Base-by-base conservation (phyloP, 371 early-diverging fungal species). In the Apophysomyces elegans region DNA sequence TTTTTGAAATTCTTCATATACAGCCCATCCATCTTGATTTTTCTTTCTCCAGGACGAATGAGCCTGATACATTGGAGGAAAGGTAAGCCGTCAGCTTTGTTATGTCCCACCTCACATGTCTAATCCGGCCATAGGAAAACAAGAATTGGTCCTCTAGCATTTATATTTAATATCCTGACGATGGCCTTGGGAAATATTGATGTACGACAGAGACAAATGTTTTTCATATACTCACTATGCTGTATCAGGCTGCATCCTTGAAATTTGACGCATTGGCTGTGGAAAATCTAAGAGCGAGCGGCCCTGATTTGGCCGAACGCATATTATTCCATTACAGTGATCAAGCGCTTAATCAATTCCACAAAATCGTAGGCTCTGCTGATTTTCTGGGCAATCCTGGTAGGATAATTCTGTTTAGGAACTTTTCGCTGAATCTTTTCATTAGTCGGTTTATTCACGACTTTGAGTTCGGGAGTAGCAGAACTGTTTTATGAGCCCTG, bases 141-240 rank as follows among this genome's bases (percentile, higher is more conserved):
- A 62, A 73, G 81, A 45, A 68, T 69, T 37, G 80, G 78, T 47
- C 80, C 86, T 1, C 60, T 85, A 37, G 81, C 69, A 63, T 87
- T 86, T 56, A 71, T 96, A 35, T 80, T 91, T 41, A 96, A 98
- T 67, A 93, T 97, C 8, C 77, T 99, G 38, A 97, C 96, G 0
- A 96, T 96, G 96, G 93, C 98, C 4, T 89, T 99, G 54, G 99
- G 97, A 59, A 99, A 97, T 65, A 91, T 97, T 65, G 94, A 95
- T 79, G 89, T 90, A 75, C 69, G 88, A 58, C 26, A 18, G 7
- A 43, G 5, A 5, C 37, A 38, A 18, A 18, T 18, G 5, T 7
- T 12, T 21, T 9, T 32, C 21, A 5, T 32, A 60, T 8, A 18
- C 54, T 18, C 8, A 26, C 68, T 4, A 14, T 7, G 5, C 58